Evolutionary conservation across 352 stramenopile genomes (phyloP).

Genomic region (Phytophthora hibernalis): DNA sequence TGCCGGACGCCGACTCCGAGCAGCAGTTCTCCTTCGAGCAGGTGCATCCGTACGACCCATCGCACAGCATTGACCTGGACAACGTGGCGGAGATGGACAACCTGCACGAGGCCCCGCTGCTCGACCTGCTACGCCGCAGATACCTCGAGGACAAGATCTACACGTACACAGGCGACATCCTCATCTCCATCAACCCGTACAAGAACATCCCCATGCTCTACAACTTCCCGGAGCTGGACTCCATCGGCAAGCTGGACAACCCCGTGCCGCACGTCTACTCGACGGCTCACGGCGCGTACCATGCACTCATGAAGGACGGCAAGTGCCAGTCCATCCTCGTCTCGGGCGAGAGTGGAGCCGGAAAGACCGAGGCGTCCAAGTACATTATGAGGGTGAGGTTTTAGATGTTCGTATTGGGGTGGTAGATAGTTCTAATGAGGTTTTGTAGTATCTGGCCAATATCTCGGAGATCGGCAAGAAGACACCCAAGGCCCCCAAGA

Average conservation of each 20-base stretch:
- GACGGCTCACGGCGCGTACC: constrained; percentile 84
- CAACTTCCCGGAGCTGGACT: constrained; percentile 91
- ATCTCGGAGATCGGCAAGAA: constrained; percentile 91
- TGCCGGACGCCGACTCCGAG: constrained; percentile 82
- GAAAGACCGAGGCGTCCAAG: constrained; percentile 92
- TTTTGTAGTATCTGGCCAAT: constrained; percentile 84
- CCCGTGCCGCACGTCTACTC: constrained; percentile 88
- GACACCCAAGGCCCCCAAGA: constrained; percentile 70
- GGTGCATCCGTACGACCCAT: constrained; percentile 92
- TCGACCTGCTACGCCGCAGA: constrained; percentile 87
- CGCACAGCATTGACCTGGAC: constrained; percentile 86
- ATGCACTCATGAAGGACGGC: constrained; percentile 74
- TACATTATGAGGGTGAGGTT: constrained; percentile 89
- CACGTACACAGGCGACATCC: constrained; percentile 95
- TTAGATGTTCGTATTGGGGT: neutral
- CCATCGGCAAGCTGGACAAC: constrained; percentile 87
- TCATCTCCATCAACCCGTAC: constrained; percentile 98
- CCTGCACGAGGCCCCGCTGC: constrained; percentile 91
- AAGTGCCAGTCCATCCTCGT: constrained; percentile 91
- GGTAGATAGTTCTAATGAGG: constrained; percentile 7
- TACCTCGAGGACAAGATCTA: constrained; percentile 95
- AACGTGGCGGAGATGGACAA: constrained; percentile 96
- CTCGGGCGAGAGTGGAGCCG: constrained; percentile 86
- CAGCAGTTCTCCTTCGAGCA: constrained; percentile 83
- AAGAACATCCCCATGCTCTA: constrained; percentile 94